Evolutionary conservation across 768 basidiomycete species (phyloP), one percentile per base, ranked within the genome.

Genomic region (Pleurotus salmoneostramineus): DNA sequence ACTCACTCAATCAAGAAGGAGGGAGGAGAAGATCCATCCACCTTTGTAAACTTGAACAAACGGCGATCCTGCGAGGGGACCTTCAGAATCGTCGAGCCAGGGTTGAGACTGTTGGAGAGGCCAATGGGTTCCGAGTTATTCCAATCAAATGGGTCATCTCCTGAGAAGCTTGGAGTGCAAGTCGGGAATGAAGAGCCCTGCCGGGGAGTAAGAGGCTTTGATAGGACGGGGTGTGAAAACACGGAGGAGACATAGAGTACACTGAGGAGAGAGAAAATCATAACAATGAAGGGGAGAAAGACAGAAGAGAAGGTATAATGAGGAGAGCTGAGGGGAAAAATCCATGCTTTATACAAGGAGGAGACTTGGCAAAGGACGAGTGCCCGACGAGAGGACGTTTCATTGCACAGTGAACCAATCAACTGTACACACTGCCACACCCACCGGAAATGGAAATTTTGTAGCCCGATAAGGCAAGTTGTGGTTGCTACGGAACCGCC

Each of bases 61-160:
- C 40, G 37, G n/a, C 50, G 50, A 8, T 51, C 21, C 33, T 11
- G 50, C 50, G 33, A 14, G 15, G n/a, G 34, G 8, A 11, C 48
- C 11, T 31, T 32, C 21, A 55, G 40, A 12, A 55, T 10, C 6
- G 37, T 14, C 10, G 52, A 55, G 34, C 52, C 40, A 11, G 21
- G 15, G 15, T 43, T 43, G 15, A 55, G 6, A 12, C 52, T 36
- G 43, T 33, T 21, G n/a, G 52, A 44, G 3, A 55, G 15, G 15
- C 52, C 52, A 42, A 55, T 43, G 27, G 37, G n/a, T n/a, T 43
- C 52, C 6, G 52, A 55, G 40, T 55, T 55, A n/a, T 55, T 55
- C 52, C 52, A 55, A n/a, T 55, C 52, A 21, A 17, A 55, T 3
- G 52, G 37, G 43, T 40, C 52, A 14, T 55, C 52, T 3, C 35